These are phyloP conservation scores for Lepraria neglecta DNA, from an alignment of 495 filamentous ascomycete species.

Conservation along the genomic window DNA sequence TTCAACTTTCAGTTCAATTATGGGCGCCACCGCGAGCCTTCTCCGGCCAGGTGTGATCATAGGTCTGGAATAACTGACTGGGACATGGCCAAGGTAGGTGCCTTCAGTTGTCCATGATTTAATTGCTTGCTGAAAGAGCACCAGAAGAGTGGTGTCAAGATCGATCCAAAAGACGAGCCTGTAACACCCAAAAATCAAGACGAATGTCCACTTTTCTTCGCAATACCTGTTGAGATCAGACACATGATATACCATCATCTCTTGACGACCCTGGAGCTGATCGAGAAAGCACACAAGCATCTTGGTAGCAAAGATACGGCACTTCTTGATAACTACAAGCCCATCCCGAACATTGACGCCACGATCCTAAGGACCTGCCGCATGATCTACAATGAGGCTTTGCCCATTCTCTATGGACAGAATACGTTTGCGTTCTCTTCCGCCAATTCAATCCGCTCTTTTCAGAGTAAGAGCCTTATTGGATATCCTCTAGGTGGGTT, in stretches of 20 bases:
- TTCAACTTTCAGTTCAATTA: constrained; percentile 22
- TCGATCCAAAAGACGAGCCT: constrained; percentile 13
- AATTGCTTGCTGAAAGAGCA: background rate
- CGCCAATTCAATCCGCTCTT: constrained; percentile 20
- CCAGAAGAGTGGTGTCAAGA: constrained; percentile 20
- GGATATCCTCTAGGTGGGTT: constrained; percentile 21
- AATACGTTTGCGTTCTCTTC: constrained; percentile 25
- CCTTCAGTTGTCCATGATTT: background rate
- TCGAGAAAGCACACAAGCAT: constrained; percentile 25
- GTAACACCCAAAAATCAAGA: constrained; percentile 11
- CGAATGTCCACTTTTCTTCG: constrained; percentile 20
- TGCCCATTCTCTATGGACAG: constrained; percentile 25
- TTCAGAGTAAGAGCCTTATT: constrained; percentile 22
- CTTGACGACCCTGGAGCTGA: constrained; percentile 20
- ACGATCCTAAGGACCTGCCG: constrained; percentile 23
- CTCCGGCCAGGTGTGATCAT: constrained; percentile 11
- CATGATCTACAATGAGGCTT: constrained; percentile 21
- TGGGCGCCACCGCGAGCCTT: constrained; percentile 17
- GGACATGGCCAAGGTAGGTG: constrained; percentile 20
- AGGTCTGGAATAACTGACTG: constrained; percentile 12
- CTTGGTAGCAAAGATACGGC: constrained; percentile 24
- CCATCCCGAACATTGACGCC: constrained; percentile 22
- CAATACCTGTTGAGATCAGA: constrained; percentile 23
- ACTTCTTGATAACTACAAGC: constrained; percentile 24
- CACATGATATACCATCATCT: constrained; percentile 23